These are phyloP conservation scores for Stenogyne calaminthoides DNA, from an alignment of 305 asterid species.

Conservation along the genomic window DNA sequence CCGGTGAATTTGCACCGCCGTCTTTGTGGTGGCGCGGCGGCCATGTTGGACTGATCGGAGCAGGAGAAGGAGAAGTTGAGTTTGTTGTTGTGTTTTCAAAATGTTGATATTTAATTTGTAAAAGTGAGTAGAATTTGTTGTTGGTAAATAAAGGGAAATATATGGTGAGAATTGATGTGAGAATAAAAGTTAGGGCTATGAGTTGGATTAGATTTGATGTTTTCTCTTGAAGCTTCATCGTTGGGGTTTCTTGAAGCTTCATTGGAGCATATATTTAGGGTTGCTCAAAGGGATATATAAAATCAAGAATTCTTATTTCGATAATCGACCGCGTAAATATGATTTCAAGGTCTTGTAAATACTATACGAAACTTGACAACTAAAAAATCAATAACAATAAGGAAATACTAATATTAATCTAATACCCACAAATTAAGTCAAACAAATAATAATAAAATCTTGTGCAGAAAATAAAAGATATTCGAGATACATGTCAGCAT, in stretches of 20 bases:
- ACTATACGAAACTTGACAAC: too few species aligned
- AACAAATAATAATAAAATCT: too few species aligned
- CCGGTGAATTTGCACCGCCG: too few species aligned
- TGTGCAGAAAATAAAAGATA: too few species aligned
- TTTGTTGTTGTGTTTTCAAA: neutral
- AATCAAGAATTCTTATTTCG: too few species aligned
- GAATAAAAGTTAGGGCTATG: slow-evolving; percentile 32
- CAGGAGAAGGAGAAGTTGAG: neutral
- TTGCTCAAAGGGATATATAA: neutral
- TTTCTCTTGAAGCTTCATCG: slow-evolving; percentile 49
- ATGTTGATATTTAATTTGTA: slow-evolving; percentile 2
- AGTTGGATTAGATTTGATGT: neutral
- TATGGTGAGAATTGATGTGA: slow-evolving; percentile 40
- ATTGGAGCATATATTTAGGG: neutral
- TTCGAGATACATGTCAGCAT: too few species aligned
- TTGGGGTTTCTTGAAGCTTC: neutral
- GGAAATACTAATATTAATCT: too few species aligned
- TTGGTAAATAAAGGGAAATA: slow-evolving; percentile 39
- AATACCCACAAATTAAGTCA: too few species aligned
- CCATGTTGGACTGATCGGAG: neutral
- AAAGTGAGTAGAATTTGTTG: slow-evolving; percentile 15
- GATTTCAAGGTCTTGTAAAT: too few species aligned
- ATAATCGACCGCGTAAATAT: too few species aligned
- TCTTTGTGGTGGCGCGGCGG: too few species aligned
- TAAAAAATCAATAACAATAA: too few species aligned